Conservation (phyloP, 176 grass and related monocot genomes). For the Metroxylon sagu region DNA sequence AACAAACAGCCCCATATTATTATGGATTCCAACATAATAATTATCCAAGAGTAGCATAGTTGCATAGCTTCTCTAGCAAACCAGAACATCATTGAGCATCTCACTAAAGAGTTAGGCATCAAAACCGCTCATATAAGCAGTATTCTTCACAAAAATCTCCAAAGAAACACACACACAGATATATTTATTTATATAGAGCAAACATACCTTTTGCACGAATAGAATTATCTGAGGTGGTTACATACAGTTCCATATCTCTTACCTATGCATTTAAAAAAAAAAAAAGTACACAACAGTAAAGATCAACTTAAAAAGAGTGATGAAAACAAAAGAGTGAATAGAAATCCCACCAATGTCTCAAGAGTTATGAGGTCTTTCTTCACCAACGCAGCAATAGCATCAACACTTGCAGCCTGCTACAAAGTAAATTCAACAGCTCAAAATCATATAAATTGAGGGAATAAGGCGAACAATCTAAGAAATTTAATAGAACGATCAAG, state of each 20-base stretch:
- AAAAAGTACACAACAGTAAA: neutral
- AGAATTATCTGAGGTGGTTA: constrained; percentile 67
- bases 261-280: constrained; percentile 36
- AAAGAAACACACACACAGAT: neutral
- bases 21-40: too few relatives aligned
- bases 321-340: neutral
- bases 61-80: too few relatives aligned
- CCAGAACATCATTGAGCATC: too few relatives aligned
- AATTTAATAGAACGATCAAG: neutral
- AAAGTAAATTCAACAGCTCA: constrained; percentile 17
- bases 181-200: neutral
- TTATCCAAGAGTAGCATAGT: too few relatives aligned
- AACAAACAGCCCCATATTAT: too few relatives aligned
- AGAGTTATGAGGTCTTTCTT: constrained; percentile 58
- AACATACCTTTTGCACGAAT: constrained; percentile 67
- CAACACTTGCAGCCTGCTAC: constrained; percentile 45
- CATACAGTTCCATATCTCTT: constrained; percentile 81
- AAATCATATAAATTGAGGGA: constrained; percentile 4
- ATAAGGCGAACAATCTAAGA: neutral
- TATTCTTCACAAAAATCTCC: too few relatives aligned
- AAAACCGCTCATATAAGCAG: too few relatives aligned
- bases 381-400: constrained; percentile 48
- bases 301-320: neutral
- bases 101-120: too few relatives aligned
- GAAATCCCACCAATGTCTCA: constrained; percentile 53